Conservation (phyloP, 208 protist species). For the Trypanosomatidae sp. region DNA sequence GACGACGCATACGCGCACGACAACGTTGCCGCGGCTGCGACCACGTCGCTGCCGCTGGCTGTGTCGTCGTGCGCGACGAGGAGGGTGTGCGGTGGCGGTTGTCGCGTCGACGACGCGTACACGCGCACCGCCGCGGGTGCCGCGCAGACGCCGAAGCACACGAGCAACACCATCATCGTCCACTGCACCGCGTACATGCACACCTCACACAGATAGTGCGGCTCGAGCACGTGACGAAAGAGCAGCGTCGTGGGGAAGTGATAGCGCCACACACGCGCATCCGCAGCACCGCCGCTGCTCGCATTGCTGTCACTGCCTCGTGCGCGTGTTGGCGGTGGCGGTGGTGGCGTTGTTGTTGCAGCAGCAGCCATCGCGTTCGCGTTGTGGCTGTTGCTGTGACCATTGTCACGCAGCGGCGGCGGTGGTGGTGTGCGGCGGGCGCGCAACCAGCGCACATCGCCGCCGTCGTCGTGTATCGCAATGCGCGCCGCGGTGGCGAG, state of each 20-base stretch:
- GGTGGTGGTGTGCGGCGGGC: neutral
- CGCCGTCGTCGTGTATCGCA: neutral
- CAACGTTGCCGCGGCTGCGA: no score
- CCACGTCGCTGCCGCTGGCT: no score
- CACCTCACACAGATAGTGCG: constrained; percentile 71
- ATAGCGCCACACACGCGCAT: constrained; percentile 7
- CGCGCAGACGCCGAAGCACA: neutral
- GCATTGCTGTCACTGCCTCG: neutral
- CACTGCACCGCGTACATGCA: constrained; percentile 42
- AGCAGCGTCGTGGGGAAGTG: constrained; percentile 6
- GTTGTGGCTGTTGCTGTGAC: no score
- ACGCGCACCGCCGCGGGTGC: neutral
- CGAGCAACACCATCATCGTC: constrained; percentile 6
- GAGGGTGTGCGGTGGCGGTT: neutral
- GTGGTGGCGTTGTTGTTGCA: no score
- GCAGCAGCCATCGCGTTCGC: neutral
- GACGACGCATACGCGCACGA: no score
- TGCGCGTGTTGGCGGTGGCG: neutral
- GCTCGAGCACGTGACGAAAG: constrained; percentile 44
- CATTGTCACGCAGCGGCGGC: no score
- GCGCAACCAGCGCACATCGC: neutral
- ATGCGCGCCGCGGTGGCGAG: no score
- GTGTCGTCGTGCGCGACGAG: neutral
- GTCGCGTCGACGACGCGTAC: neutral
- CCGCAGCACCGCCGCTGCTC: neutral